Evolutionary conservation across 2,329 filamentous ascomycete species (phyloP).

Genomic region (Fusarium clavum): DNA sequence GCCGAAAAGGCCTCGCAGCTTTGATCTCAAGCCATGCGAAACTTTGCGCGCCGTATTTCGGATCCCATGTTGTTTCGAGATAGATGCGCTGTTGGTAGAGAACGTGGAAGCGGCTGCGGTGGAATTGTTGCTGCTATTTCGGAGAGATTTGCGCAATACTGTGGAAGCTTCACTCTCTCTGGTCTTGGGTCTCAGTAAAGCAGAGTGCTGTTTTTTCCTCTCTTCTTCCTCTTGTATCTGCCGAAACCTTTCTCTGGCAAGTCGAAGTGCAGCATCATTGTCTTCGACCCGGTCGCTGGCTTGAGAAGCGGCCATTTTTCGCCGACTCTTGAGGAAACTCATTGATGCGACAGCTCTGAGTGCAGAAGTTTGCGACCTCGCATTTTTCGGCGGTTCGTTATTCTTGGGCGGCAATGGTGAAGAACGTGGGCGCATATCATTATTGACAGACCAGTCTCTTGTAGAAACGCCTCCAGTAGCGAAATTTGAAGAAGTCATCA

Average conservation of each 20-base stretch:
- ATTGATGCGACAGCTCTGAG: slow-evolving; percentile 66
- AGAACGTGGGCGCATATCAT: slow-evolving; percentile 9
- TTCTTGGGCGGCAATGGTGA: slow-evolving; percentile 20
- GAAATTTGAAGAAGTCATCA: slow-evolving; percentile 56
- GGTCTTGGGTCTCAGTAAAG: slow-evolving; percentile 56
- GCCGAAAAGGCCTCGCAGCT: slow-evolving; percentile 61
- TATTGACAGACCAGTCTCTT: slow-evolving; percentile 16
- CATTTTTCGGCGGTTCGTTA: slow-evolving; percentile 41
- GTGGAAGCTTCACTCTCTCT: slow-evolving; percentile 50
- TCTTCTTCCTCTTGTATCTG: slow-evolving; percentile 51
- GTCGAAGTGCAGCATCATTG: slow-evolving; percentile 52
- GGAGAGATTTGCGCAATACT: slow-evolving; percentile 62
- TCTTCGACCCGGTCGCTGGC: slow-evolving; percentile 34
- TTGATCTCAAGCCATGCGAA: slow-evolving; percentile 71
- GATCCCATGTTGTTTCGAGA: slow-evolving; percentile 51
- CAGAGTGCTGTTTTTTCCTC: slow-evolving; percentile 57
- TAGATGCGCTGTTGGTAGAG: slow-evolving; percentile 42
- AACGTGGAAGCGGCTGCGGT: slow-evolving; percentile 50
- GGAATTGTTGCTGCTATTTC: slow-evolving; percentile 58
- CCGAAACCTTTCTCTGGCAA: slow-evolving; percentile 53
- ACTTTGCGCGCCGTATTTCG: slow-evolving; percentile 69
- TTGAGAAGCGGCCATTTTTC: slow-evolving; percentile 38
- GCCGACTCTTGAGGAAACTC: slow-evolving; percentile 60
- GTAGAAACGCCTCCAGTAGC: slow-evolving; percentile 24
- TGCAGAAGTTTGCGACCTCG: neutral